Evolutionary conservation across 2,329 filamentous ascomycete genomes (phyloP), one percentile per base, ranked within the genome.

Genomic region (Fusarium brachygibbosum): DNA sequence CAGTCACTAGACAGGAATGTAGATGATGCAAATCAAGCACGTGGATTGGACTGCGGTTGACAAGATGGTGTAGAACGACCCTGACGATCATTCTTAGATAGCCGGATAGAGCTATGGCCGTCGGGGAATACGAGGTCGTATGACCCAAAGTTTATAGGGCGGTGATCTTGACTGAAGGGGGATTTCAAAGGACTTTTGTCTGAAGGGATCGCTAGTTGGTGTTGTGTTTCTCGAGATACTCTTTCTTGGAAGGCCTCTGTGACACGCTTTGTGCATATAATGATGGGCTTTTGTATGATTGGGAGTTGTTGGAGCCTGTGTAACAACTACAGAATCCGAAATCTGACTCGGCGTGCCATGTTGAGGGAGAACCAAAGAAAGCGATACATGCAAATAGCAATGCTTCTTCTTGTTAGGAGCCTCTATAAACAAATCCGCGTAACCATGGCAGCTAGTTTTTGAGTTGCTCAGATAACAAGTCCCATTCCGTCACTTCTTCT

Each of bases 101-200:
- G 48, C 54, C 64, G 64, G 35, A 68, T 61, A 29, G n/a, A 37
- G 58, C 16, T 31, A 42, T 40, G 23, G 31, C 19, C 42, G 42
- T 41, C n/a, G 23, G 37, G n/a, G 28, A 13, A 68, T 68, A 68
- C 65, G 65, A 68, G 19, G n/a, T 16, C 13, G 10, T 7, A 29
- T 64, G 64, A 64, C 59, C 25, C 34, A 53, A 25, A 17, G 17
- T 17, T 45, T 14, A 10, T 13, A 21, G n/a, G 16, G 19, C 6
- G 12, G 42, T 16, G n/a, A 19, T 31, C 28, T 25, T 50, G 19
- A 29, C 29, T 37, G 19, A 63, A 32, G 21, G 34, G 48, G 13
- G 3, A 21, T 25, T 17, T 8, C 14, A n/a, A 23, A 38, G 14
- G 10, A 12, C 3, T 16, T 38, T 34, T 56, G 25, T 56, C 31